Base-by-base conservation (phyloP, 768 basidiomycete species). In the Cyclocybe aegerita region DNA sequence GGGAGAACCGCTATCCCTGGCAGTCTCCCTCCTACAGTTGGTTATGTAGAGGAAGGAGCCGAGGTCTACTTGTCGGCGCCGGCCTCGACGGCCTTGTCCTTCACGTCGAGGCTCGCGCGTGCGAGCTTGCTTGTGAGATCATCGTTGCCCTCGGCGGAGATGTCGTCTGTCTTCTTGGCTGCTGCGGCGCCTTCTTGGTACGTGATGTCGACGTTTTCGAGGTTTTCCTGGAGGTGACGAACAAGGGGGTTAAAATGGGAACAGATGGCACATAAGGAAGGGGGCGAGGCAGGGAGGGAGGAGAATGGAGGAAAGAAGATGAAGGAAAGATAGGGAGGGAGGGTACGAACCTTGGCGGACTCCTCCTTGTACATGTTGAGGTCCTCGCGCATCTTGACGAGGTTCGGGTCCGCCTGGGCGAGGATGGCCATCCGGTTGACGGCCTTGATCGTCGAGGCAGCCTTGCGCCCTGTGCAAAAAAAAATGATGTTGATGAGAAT, bases 361-460 rank as follows among this genome's bases (percentile, higher is more conserved):
- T 93, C 92, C 60, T 84, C 81, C 70, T 93, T 93, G 71, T 82
- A 85, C 63, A 83, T 72, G 58, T 73, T 71, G 16, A 95, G 65
- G 39, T 86, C 78, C 39, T 76, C 77, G 40, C 77, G 76, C 45
- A 90, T 70, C 56, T 77, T 70, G 46, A 75, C 74, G 2, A 77
- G 75, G 2, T 70, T 60, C 23, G 72, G 65, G 39, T 78, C 67
- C 39, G 72, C 62, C 10, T 66, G 61, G 1, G 76, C 80, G 32
- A 88, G 73, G 32, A 76, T 70, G 12, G 86, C 76, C 86, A 96
- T 86, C 51, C 92, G 77, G 59, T 84, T 85, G 67, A 93, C 79
- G 9, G 93, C 93, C 64, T 86, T 86, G 76, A 96, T 91, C 43
- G 89, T 83, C 62, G 86, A 78, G 3, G 91, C 89, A 2, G 91